Evolutionary conservation across 108 stramenopile species (phyloP).

Genomic region (Skeletonema costatum): DNA sequence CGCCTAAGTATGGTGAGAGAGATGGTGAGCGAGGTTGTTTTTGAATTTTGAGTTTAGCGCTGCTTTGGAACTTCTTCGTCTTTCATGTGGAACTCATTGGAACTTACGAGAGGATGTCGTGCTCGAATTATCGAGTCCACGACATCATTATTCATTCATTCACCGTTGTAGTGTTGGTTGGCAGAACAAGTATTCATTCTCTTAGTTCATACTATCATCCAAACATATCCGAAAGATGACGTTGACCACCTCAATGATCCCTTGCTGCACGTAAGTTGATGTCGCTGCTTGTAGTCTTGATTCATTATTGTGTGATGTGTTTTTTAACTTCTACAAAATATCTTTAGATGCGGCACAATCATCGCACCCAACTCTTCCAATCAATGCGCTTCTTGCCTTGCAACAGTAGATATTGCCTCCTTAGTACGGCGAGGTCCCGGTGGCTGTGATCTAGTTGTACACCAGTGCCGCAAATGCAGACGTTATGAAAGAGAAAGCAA

Average conservation of each 20-base stretch:
- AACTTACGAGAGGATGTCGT: too few relatives aligned
- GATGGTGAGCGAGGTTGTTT: too few relatives aligned
- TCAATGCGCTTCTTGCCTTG: constrained; percentile 80
- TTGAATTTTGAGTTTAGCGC: too few relatives aligned
- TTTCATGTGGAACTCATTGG: too few relatives aligned
- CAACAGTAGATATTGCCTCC: constrained; percentile 38
- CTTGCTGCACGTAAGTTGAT: constrained; percentile 37
- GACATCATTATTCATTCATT: too few relatives aligned
- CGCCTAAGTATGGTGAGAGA: too few relatives aligned
- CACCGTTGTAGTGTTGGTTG: too few relatives aligned
- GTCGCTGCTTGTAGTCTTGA: neutral
- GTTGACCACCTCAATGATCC: constrained; percentile 40
- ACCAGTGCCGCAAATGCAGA: constrained; percentile 94
- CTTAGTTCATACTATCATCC: too few relatives aligned
- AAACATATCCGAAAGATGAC: constrained; percentile 4
- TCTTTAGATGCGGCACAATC: constrained; percentile 61
- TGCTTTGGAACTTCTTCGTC: too few relatives aligned
- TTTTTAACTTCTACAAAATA: neutral
- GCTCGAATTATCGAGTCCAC: too few relatives aligned
- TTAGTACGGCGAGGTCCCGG: constrained; percentile 65
- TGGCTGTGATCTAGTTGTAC: constrained; percentile 47
- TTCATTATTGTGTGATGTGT: neutral
- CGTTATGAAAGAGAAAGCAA: constrained; percentile 54
- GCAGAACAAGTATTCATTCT: too few relatives aligned
- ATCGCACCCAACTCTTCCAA: constrained; percentile 87